phyloP scores from a whole-genome alignment of 2,329 filamentous ascomycete genomes.

The Aspergillus sp. region DNA sequence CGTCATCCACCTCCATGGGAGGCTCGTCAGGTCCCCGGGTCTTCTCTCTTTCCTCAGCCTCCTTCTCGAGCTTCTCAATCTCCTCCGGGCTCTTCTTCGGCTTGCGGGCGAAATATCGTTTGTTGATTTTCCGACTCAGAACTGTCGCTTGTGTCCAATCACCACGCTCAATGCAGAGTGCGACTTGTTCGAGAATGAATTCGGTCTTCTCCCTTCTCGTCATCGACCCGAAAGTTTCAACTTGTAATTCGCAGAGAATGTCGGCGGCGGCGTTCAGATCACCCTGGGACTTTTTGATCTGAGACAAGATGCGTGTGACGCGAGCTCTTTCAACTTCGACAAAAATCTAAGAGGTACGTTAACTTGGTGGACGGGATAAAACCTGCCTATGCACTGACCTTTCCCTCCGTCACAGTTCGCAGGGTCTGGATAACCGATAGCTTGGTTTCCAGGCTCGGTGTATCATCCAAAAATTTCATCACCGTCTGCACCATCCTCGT shows the following conservation, averaged over 20 bases:
- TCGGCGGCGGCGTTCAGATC: conserved; percentile 88
- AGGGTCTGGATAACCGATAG: conserved; percentile 91
- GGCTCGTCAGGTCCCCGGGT: conserved; percentile 75
- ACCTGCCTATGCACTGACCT: conserved; percentile 52
- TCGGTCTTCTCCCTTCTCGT: conserved; percentile 95
- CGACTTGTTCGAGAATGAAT: conserved; percentile 94
- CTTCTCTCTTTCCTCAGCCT: conserved; percentile 72
- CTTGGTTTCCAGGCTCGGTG: conserved; percentile 83
- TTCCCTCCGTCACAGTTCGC: conserved; percentile 95
- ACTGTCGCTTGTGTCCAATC: conserved; percentile 97
- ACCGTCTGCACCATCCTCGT: conserved; percentile 99
- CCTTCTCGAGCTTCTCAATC: conserved; percentile 86
- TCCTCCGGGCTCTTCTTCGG: conserved; percentile 88
- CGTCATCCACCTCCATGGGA: conserved; percentile 74
- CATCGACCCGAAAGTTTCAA: conserved; percentile 99
- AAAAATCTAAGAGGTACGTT: conserved; percentile 67
- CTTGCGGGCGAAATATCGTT: conserved; percentile 83
- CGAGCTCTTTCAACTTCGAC: conserved; percentile 97
- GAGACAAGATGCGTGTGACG: conserved; percentile 88
- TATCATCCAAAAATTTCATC: conserved; percentile 85
- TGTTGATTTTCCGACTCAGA: conserved; percentile 94
- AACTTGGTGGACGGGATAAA: conserved; percentile 3
- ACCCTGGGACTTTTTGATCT: conserved; percentile 96
- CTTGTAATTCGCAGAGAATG: conserved; percentile 93
- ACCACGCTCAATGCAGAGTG: conserved; percentile 88